A percentile compares a stretch with the other conserved stretches of the same genome.
phyloP scores from a whole-genome alignment of 495 filamentous ascomycete genomes.

The Talaromyces trachyspermus region DNA sequence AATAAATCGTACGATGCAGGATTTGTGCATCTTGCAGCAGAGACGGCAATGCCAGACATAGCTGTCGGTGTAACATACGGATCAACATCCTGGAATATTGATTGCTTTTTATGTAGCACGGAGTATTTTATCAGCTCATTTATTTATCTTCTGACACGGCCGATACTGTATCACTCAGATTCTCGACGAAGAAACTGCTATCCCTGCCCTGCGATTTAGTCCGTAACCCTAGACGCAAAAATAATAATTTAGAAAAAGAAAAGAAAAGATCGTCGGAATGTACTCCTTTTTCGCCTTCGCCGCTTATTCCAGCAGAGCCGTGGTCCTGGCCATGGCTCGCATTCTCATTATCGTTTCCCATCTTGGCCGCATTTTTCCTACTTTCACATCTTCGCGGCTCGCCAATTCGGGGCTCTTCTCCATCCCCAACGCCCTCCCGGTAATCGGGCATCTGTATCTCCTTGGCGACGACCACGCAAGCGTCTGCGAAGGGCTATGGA shows the following conservation, averaged over 20 bases:
- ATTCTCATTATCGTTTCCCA: not conserved
- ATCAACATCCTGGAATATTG: not conserved
- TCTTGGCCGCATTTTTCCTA: not conserved
- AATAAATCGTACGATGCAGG: not conserved
- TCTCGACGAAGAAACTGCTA: not conserved
- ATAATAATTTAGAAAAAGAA: not conserved
- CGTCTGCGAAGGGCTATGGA: not conserved
- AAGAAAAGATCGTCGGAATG: not conserved
- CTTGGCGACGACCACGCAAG: conserved; percentile 1
- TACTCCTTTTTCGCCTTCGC: not conserved
- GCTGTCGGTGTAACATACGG: too few relatives aligned
- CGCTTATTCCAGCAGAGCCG: not conserved
- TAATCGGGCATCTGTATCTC: not conserved
- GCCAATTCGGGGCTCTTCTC: not conserved
- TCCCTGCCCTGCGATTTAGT: not conserved
- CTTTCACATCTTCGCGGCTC: not conserved
- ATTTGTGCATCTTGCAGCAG: not conserved
- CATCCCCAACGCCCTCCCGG: not conserved
- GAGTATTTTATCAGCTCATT: not conserved
- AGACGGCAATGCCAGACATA: too few relatives aligned
- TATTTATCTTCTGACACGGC: too few relatives aligned
- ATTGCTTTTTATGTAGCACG: not conserved
- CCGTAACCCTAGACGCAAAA: too few relatives aligned
- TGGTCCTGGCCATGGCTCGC: not conserved
- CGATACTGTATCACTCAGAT: not conserved